Evolutionary conservation across 495 filamentous ascomycete species (phyloP), one percentile per base, ranked within the genome.

Genomic region (Chaetomium fimeti): DNA sequence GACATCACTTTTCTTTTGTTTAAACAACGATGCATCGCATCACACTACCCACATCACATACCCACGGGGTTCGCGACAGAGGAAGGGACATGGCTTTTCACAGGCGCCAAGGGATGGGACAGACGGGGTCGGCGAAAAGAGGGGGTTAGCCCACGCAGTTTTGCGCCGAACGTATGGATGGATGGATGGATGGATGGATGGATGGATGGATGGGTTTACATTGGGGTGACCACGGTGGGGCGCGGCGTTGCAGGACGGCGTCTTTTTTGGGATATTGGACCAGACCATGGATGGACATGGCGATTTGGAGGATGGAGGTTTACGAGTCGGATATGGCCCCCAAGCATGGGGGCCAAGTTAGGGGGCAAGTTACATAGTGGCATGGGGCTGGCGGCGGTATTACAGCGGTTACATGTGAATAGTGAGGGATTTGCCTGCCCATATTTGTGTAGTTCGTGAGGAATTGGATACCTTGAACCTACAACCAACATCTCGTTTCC

Each of bases 211-310:
- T 51, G 56, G n/a, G n/a, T n/a, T 32, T 32, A 36, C 32, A 36
- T 36, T 5, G 32, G 32, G 32, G 32, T 9, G 32, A 36, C n/a
- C n/a, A 11, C 5, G 32, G 32, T 9, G 32, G 8, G 8, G 32
- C 5, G 32, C 32, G 32, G 65, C 65, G 65, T 67, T 67, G 65
- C 60, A 51, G 65, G 65, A 36, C 65, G 60, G 65, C 65, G 65
- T 66, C 65, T 42, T 8, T n/a, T n/a, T n/a, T n/a, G n/a, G n/a
- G n/a, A n/a, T n/a, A n/a, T n/a, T n/a, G n/a, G n/a, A n/a, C n/a
- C n/a, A n/a, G n/a, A n/a, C n/a, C n/a, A n/a, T n/a, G n/a, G n/a
- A 36, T 11, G 32, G 12, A 11, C 40, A 43, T 43, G 1, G 40
- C 40, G 15, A 9, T 40, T 15, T 43, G 40, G 5, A 16, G n/a